Conservation (phyloP, 2,329 filamentous ascomycete genomes). For the Pseudogymnoascus sp. region DNA sequence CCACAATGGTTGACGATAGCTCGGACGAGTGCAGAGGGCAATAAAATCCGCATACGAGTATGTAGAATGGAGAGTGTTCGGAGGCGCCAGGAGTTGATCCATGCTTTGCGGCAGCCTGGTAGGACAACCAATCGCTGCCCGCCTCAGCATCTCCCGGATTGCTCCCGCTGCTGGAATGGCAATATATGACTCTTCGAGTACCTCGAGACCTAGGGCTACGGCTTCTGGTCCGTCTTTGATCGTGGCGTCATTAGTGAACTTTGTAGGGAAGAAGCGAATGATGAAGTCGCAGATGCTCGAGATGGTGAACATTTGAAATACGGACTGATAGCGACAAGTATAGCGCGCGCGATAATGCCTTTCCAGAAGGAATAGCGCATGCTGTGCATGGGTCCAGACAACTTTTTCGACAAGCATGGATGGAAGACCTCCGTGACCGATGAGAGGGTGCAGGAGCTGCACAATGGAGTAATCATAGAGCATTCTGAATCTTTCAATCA, state of each 20-base stretch:
- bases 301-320: conserved; percentile 29
- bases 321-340: conserved; percentile 27
- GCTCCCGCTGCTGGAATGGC: conserved; percentile 26
- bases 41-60: conserved; percentile 23
- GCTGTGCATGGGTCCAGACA: conserved; percentile 26
- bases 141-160: conserved; percentile 26
- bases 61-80: no score
- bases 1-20: conserved; percentile 25
- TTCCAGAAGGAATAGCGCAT: conserved; percentile 26
- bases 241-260: no score
- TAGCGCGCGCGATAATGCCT: conserved; percentile 24
- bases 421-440: conserved; percentile 24
- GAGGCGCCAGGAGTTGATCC: not conserved
- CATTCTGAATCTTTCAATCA: conserved; percentile 21
- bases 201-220: conserved; percentile 24
- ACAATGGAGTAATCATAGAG: conserved; percentile 25
- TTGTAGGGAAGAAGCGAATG: conserved; percentile 25
- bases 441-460: conserved; percentile 26
- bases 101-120: conserved; percentile 19
- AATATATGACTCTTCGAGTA: conserved; percentile 22
- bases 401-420: conserved; percentile 20
- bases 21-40: conserved; percentile 26
- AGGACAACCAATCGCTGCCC: conserved; percentile 19
- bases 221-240: conserved; percentile 23
- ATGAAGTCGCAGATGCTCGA: conserved; percentile 27